These are phyloP conservation scores for Sclerotinia spermophila DNA, from an alignment of 2,329 filamentous ascomycete species.

Conservation along the genomic window DNA sequence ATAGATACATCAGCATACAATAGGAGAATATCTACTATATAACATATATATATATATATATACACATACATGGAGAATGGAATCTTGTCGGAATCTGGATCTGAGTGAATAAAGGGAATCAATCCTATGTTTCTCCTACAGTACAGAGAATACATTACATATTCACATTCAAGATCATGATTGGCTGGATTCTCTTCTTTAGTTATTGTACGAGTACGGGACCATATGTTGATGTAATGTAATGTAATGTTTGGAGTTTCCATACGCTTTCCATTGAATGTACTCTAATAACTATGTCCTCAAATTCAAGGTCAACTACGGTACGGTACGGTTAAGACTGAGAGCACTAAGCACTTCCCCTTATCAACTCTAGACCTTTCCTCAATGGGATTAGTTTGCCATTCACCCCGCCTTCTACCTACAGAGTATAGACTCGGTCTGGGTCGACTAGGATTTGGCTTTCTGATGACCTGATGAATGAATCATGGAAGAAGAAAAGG, in stretches of 20 bases:
- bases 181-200: not conserved
- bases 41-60: too few relatives aligned
- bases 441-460: not conserved
- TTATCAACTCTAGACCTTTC: not conserved
- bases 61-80: not conserved
- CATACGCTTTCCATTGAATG: not conserved
- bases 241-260: too few relatives aligned
- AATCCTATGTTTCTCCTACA: not conserved
- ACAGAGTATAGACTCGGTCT: not conserved
- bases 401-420: conserved; percentile 3
- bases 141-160: not conserved
- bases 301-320: not conserved
- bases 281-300: not conserved
- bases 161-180: not conserved
- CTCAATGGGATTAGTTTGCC: not conserved
- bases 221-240: too few relatives aligned
- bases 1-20: too few relatives aligned
- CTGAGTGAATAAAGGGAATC: conserved; percentile 3
- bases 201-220: not conserved
- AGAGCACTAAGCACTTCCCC: not conserved
- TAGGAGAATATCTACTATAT: too few relatives aligned
- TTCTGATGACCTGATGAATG: not conserved
- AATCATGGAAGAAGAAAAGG: not conserved
- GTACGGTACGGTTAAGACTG: not conserved
- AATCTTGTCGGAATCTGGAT: conserved; percentile 7